phyloP scores from a whole-genome alignment of 192 early-diverging fungal genomes.

The Pecoramyces ruminantium region DNA sequence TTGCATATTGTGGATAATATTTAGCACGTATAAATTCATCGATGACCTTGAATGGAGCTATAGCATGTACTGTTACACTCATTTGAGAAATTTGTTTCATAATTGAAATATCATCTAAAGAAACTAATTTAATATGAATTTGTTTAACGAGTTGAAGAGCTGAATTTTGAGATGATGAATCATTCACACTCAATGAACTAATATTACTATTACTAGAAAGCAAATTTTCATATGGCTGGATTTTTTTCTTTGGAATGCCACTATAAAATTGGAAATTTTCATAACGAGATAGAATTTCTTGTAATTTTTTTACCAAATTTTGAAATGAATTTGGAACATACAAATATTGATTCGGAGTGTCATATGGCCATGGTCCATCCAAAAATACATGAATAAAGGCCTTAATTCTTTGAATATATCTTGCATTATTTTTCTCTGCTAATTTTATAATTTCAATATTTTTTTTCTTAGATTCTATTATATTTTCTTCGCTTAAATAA shows the following conservation, averaged over 20 bases:
- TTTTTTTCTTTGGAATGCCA: constrained; percentile 6
- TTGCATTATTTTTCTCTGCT: neutral
- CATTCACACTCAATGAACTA: constrained; percentile 2
- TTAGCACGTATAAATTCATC: constrained; percentile 46
- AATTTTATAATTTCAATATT: neutral
- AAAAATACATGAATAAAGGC: constrained; percentile 40
- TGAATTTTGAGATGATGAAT: constrained; percentile 15
- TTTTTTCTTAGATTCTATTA: neutral
- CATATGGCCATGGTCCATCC: constrained; percentile 19
- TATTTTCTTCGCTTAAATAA: constrained; percentile 20
- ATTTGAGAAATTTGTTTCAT: constrained; percentile 27
- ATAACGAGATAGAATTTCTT: constrained; percentile 46
- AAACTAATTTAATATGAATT: constrained; percentile 41
- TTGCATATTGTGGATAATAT: neutral
- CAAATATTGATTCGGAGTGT: neutral
- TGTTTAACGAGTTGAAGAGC: constrained; percentile 62
- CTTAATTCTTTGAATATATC: neutral
- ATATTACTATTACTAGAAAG: neutral
- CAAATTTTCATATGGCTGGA: constrained; percentile 1
- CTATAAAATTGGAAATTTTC: constrained; percentile 50
- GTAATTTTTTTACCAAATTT: constrained; percentile 42
- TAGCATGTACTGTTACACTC: constrained; percentile 66
- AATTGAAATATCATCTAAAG: constrained; percentile 24
- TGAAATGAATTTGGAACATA: constrained; percentile 26
- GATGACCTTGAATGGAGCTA: constrained; percentile 61